These are phyloP conservation scores for Craspedostauros australis DNA, from an alignment of 108 stramenopile species.

Conservation along the genomic window DNA sequence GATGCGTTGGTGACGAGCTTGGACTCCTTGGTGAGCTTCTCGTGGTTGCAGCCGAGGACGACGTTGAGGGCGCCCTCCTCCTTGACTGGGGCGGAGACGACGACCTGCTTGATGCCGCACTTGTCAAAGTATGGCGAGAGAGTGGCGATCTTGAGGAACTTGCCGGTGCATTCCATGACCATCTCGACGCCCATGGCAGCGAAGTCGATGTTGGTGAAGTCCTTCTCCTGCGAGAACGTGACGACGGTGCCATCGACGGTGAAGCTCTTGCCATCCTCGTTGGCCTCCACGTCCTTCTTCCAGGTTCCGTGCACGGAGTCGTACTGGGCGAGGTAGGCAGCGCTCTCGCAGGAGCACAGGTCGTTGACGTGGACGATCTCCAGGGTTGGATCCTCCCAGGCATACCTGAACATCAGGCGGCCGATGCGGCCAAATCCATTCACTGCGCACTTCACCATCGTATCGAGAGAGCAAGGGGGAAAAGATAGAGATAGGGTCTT, in stretches of 20 bases:
- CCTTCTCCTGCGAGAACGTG: slow-evolving; percentile 59
- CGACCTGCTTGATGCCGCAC: slow-evolving; percentile 85
- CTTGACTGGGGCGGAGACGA: slow-evolving; percentile 93
- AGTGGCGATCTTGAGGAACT: slow-evolving; percentile 70
- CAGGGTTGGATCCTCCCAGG: slow-evolving; percentile 82
- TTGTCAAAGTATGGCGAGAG: slow-evolving; percentile 73
- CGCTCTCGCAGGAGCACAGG: slow-evolving; percentile 74
- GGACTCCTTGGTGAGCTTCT: slow-evolving; percentile 53
- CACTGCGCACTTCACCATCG: slow-evolving; percentile 63
- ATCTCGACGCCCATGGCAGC: slow-evolving; percentile 66
- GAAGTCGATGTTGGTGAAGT: slow-evolving; percentile 78
- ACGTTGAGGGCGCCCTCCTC: slow-evolving; percentile 88
- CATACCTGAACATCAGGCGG: slow-evolving; percentile 83
- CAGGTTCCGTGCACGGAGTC: slow-evolving; percentile 95
- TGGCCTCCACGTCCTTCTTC: slow-evolving; percentile 64
- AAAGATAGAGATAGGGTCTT: too few species aligned
- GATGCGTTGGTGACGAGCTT: slow-evolving; percentile 87
- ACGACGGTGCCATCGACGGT: slow-evolving; percentile 84
- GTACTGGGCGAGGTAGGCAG: slow-evolving; percentile 89
- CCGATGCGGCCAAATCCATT: slow-evolving; percentile 96
- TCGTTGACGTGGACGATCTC: slow-evolving; percentile 93
- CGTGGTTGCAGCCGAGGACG: slow-evolving; percentile 92
- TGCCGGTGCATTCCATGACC: slow-evolving; percentile 92
- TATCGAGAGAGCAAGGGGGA: too few species aligned
- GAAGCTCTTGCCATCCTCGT: slow-evolving; percentile 60